These are phyloP conservation scores for Saturnispora quitensis DNA, from an alignment of 805 yeast genomes.

Conservation along the genomic window DNA sequence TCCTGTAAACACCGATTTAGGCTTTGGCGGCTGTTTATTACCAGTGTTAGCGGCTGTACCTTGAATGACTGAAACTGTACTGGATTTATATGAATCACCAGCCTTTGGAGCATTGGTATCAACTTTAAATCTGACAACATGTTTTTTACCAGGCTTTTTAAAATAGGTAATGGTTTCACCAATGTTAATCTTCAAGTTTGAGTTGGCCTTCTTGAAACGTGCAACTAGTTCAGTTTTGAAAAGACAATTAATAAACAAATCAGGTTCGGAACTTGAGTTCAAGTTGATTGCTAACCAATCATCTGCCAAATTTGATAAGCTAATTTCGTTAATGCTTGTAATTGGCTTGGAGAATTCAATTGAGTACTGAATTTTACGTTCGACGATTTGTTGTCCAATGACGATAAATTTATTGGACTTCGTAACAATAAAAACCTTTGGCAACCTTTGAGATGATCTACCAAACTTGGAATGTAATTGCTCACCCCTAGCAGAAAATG, in stretches of 20 bases:
- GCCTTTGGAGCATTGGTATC: slow-evolving; percentile 55
- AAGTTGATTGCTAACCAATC: slow-evolving; percentile 80
- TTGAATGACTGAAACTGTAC: slow-evolving; percentile 68
- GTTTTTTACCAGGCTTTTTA: slow-evolving; percentile 81
- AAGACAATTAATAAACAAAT: slow-evolving; percentile 66
- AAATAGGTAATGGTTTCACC: slow-evolving; percentile 71
- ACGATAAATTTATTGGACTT: slow-evolving; percentile 46
- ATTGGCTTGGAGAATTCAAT: slow-evolving; percentile 60
- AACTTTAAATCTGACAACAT: slow-evolving; percentile 58
- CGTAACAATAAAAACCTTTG: slow-evolving; percentile 67
- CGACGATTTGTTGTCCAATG: slow-evolving; percentile 61
- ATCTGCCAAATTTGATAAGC: slow-evolving; percentile 71
- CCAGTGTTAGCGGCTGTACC: slow-evolving; percentile 69
- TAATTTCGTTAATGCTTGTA: slow-evolving; percentile 48
- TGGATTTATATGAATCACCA: slow-evolving; percentile 79
- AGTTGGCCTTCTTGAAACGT: slow-evolving; percentile 54
- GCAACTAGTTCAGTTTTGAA: slow-evolving; percentile 88
- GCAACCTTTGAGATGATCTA: slow-evolving; percentile 73
- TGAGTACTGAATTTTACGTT: slow-evolving; percentile 42
- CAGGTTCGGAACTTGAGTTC: slow-evolving; percentile 54
- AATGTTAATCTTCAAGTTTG: slow-evolving; percentile 50
- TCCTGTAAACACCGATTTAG: slow-evolving; percentile 26
- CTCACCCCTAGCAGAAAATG: slow-evolving; percentile 79
- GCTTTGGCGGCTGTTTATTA: slow-evolving; percentile 72
- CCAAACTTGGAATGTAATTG: slow-evolving; percentile 81